Percentiles rank a stretch among this genome's conserved stretches.
Conservation (phyloP, 2,329 filamentous ascomycete genomes). For the Raffaelea albimanens region DNA sequence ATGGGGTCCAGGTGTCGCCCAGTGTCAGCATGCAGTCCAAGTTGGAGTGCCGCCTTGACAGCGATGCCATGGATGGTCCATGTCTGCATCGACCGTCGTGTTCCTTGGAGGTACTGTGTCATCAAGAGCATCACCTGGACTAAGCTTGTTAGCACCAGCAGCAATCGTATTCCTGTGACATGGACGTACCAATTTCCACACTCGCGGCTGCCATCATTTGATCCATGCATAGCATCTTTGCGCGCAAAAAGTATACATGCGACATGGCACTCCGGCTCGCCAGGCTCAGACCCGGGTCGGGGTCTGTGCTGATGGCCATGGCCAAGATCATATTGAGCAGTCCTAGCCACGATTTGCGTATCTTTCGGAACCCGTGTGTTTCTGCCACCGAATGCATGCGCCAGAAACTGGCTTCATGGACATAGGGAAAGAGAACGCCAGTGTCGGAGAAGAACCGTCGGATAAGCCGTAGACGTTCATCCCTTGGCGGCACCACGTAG, state of each 20-base stretch:
- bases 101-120: constrained; percentile 43
- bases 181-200: constrained; percentile 33
- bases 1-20: constrained; percentile 25
- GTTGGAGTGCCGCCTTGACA: constrained; percentile 37
- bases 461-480: constrained; percentile 9
- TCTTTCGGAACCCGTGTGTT: constrained; percentile 15
- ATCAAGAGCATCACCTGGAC: constrained; percentile 28
- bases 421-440: constrained; percentile 14
- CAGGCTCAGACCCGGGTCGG: constrained; percentile 9
- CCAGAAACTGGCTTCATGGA: constrained; percentile 13
- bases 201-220: constrained; percentile 8
- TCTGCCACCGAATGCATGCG: constrained; percentile 15
- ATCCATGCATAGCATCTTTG: constrained; percentile 6
- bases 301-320: constrained; percentile 29
- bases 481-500: constrained; percentile 7
- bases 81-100: constrained; percentile 40
- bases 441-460: constrained; percentile 13
- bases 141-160: constrained; percentile 34
- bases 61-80: constrained; percentile 45
- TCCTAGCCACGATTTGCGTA: constrained; percentile 38
- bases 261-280: constrained; percentile 17
- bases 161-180: constrained; percentile 27
- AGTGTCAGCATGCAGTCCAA: constrained; percentile 39
- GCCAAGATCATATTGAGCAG: constrained; percentile 40
- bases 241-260: background rate